Conservation (phyloP, 257 asterid genomes). For the Capsicum rhomboideum region DNA sequence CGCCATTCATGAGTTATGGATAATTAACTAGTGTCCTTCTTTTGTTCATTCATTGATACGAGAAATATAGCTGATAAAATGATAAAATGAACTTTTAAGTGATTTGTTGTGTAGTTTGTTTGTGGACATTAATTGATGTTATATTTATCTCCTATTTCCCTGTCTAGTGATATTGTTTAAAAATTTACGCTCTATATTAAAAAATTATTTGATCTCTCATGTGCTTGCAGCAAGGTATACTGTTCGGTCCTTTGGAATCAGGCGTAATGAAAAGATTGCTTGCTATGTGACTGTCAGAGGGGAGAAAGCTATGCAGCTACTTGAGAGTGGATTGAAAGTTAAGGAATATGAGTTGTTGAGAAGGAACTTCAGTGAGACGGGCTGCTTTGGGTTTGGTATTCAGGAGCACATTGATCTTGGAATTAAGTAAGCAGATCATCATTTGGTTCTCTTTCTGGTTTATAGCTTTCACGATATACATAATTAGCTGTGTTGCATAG, state of each 20-base stretch:
- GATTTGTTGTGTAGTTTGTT: background rate
- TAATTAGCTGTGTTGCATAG: background rate
- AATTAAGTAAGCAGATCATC: slow-evolving; percentile 47
- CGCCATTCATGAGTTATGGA: background rate
- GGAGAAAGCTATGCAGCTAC: slow-evolving; percentile 63
- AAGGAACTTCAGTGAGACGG: slow-evolving; percentile 66
- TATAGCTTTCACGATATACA: background rate
- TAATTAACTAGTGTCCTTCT: background rate
- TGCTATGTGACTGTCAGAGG: slow-evolving; percentile 67
- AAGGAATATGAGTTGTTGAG: slow-evolving; percentile 58
- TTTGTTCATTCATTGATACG: background rate
- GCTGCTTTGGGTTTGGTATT: slow-evolving; percentile 76
- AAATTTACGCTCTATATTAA: background rate
- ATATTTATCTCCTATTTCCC: background rate
- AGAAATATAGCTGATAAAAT: background rate
- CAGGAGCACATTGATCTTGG: slow-evolving; percentile 87
- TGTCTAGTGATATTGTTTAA: background rate
- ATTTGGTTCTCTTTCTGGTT: background rate
- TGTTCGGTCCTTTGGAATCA: slow-evolving; percentile 64
- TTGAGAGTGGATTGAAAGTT: slow-evolving; percentile 63
- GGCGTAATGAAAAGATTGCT: slow-evolving; percentile 75
- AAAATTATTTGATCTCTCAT: background rate
- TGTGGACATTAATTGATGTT: background rate
- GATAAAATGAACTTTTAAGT: background rate
- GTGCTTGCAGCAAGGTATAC: slow-evolving; percentile 52